These are phyloP conservation scores for Torulaspora delbrueckii DNA, from an alignment of 805 yeast species.

Conservation along the genomic window DNA sequence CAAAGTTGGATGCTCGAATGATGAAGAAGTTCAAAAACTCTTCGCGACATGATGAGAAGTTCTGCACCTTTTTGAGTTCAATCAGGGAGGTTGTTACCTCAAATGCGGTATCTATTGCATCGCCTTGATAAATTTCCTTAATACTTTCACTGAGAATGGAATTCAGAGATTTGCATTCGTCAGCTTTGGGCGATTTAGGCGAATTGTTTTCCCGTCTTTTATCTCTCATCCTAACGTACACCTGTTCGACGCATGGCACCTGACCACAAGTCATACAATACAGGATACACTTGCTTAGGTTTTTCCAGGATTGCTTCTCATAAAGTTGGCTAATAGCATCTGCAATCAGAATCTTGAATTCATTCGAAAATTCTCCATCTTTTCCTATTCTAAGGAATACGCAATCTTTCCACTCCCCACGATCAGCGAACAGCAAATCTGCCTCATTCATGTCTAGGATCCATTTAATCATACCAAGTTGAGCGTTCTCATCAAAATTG, in stretches of 20 bases:
- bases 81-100: constrained; percentile 8
- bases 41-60: constrained; percentile 7
- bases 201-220: neutral
- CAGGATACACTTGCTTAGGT: constrained; percentile 6
- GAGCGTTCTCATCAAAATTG: constrained; percentile 5
- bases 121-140: constrained; percentile 3
- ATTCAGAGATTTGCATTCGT: constrained; percentile 12
- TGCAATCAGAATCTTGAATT: neutral
- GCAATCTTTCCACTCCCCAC: neutral
- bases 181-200: constrained; percentile 11
- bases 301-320: constrained; percentile 5
- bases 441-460: constrained; percentile 5
- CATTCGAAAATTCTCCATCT: neutral
- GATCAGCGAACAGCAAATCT: constrained; percentile 3
- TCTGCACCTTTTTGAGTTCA: constrained; percentile 6
- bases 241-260: neutral
- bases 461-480: constrained; percentile 8
- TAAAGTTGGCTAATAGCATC: constrained; percentile 1
- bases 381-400: neutral
- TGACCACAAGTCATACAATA: constrained; percentile 6
- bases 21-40: constrained; percentile 15
- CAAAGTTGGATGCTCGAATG: neutral
- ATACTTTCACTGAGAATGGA: constrained; percentile 7
- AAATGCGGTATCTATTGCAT: neutral
- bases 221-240: constrained; percentile 1